Conservation (phyloP, 148 eudicot species). For the Amaranthus hypochondriacus region DNA sequence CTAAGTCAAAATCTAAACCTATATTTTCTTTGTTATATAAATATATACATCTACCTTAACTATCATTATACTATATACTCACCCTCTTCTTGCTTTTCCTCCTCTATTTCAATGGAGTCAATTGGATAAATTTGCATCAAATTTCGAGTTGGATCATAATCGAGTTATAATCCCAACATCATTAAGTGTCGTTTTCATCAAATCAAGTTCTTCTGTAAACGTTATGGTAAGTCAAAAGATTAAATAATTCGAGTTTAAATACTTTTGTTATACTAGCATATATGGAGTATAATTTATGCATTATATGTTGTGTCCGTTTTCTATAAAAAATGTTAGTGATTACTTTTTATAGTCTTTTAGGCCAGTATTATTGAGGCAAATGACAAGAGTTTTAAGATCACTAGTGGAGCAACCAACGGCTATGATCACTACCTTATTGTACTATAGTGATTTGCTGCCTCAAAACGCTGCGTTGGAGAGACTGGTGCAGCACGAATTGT, state of each 20-base stretch:
- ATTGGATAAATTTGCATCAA: background rate
- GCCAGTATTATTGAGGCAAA: conserved; percentile 38
- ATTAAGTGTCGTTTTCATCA: background rate
- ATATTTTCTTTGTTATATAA: background rate
- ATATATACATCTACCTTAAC: background rate
- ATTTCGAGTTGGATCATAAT: background rate
- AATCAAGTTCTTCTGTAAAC: background rate
- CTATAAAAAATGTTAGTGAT: background rate
- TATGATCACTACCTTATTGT: conserved; percentile 41
- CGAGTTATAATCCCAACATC: too few relatives aligned
- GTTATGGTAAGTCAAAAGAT: conserved; percentile 7
- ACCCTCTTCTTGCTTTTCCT: background rate
- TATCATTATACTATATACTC: background rate
- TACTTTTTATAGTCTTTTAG: conserved; percentile 32
- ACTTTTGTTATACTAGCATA: too few relatives aligned
- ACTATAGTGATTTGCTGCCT: conserved; percentile 48
- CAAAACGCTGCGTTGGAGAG: conserved; percentile 39
- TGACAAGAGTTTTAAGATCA: conserved; percentile 34
- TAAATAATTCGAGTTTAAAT: background rate
- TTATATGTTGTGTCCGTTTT: background rate
- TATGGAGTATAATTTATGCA: too few relatives aligned
- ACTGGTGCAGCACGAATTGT: conserved; percentile 44
- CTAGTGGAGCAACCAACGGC: conserved; percentile 42
- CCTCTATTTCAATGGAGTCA: background rate
- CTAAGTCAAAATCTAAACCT: conserved; percentile 21